Base-by-base conservation (phyloP, 2,329 filamentous ascomycete genomes). In the Albophoma yamanashiensis region DNA sequence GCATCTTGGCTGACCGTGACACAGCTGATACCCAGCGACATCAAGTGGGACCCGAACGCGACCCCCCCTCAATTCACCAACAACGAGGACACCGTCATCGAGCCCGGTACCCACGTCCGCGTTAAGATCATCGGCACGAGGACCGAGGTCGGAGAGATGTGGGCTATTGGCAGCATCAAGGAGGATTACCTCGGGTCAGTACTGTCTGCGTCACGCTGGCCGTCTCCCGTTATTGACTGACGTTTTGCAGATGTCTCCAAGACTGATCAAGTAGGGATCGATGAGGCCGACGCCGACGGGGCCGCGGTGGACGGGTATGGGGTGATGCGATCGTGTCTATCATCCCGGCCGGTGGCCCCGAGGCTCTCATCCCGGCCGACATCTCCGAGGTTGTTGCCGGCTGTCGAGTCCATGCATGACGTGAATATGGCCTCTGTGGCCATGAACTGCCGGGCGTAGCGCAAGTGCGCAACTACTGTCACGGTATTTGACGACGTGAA, bases 51-150 rank as follows among this genome's bases (percentile, higher is more conserved):
- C 71, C 89, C 91, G 55, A 96, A 96, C 68, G 92, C 93, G 58
- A 96, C 93, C 43, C 94, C 94, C n/a, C 92, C 93, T 3, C 91
- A 96, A 70, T 99, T 92, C 75, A 96, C 92, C 45, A 93, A 99
- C 74, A 93, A 96, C 69, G 91, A 90, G 63, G 94, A 96, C 65
- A 91, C 92, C 65, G 88, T 92, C 42, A 96, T 99, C 69, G 92
- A 97, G 76, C 91, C 92, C 62, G 91, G 92, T 56, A 95, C 92
- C 20, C 93, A 96, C 68, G 86, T 99, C 64, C 89, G 94, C 55
- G 85, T 97, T 65, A 97, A 97, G 77, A 88, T 99, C 64, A 91
- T 97, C 67, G 94, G 94, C 75, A 89, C 93, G 57, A 86, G 95
- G 75, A 92, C 90, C 64, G 94, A 97, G 73, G 91, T 97, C 58